Conservation (phyloP, 176 grass and related monocot genomes). For the Hordeum marinum region DNA sequence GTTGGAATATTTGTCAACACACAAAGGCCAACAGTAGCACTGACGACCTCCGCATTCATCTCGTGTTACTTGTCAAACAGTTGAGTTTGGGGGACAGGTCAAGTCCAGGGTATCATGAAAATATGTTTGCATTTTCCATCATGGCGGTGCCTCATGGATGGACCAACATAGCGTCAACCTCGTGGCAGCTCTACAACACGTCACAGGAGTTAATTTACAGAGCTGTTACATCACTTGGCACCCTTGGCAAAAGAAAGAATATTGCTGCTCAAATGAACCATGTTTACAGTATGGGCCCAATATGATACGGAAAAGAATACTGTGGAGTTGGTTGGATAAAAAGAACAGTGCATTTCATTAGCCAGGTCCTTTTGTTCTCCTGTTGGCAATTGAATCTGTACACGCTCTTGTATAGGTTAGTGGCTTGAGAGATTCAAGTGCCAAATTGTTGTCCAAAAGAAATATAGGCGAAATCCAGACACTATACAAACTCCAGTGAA, state of each 20-base stretch:
- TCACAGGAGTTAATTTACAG: slow-evolving; percentile 24
- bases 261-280: not conserved
- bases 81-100: slow-evolving; percentile 2
- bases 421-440: slow-evolving; percentile 42
- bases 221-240: slow-evolving; percentile 25
- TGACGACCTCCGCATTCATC: not conserved
- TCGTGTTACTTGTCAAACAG: slow-evolving; percentile 9
- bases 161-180: slow-evolving; percentile 6
- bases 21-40: not conserved
- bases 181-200: not conserved
- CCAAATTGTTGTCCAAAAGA: slow-evolving; percentile 3
- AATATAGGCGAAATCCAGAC: too few relatives aligned
- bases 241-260: slow-evolving; percentile 4
- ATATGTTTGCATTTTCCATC: not conserved
- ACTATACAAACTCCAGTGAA: too few relatives aligned
- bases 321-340: slow-evolving; percentile 15
- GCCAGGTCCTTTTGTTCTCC: not conserved
- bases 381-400: slow-evolving; percentile 56
- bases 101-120: not conserved
- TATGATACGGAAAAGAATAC: slow-evolving; percentile 33
- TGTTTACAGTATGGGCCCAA: not conserved
- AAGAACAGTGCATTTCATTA: slow-evolving; percentile 22
- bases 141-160: not conserved
- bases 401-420: slow-evolving; percentile 34
- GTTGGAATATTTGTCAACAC: slow-evolving; percentile 33